Percentiles rank a stretch among this genome's conserved stretches.
phyloP scores from a whole-genome alignment of 2,329 filamentous ascomycete genomes.

The Colletotrichum brevisporum region DNA sequence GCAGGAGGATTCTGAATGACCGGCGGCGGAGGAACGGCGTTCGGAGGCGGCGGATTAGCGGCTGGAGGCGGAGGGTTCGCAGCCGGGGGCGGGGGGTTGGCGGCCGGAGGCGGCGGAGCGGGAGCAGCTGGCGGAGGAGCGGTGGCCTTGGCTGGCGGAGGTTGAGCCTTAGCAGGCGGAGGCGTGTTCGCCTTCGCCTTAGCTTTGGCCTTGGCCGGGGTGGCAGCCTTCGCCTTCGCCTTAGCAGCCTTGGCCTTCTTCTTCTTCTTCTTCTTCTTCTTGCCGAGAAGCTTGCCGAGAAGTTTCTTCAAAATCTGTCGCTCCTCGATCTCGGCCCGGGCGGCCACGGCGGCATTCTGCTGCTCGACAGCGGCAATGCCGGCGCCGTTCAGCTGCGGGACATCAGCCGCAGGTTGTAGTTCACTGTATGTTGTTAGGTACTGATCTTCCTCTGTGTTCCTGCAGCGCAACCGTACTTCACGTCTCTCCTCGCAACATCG shows the following conservation, averaged over 20 bases:
- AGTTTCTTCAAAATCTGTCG: constrained; percentile 13
- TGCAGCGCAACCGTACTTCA: constrained; percentile 1
- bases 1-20: not conserved
- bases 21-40: not conserved
- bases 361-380: constrained; percentile 27
- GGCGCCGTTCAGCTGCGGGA: constrained; percentile 2
- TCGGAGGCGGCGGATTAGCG: not conserved
- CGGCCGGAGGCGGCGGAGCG: not conserved
- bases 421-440: constrained; percentile 4
- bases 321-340: not conserved
- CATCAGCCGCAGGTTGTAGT: constrained; percentile 14
- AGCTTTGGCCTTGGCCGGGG: not conserved
- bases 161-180: not conserved
- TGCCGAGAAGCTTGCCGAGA: not conserved
- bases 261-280: constrained; percentile 20
- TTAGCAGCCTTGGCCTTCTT: not conserved
- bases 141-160: constrained; percentile 7
- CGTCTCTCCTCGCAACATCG: not conserved
- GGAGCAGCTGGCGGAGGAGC: not conserved
- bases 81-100: no score
- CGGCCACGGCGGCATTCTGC: constrained; percentile 19
- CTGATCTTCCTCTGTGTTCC: not conserved
- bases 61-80: not conserved
- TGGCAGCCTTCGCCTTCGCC: not conserved
- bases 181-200: constrained; percentile 4